Evolutionary conservation across 805 yeast genomes (phyloP), one percentile per base, ranked within the genome.

Genomic region (Sugiyamaella mastotermitis): DNA sequence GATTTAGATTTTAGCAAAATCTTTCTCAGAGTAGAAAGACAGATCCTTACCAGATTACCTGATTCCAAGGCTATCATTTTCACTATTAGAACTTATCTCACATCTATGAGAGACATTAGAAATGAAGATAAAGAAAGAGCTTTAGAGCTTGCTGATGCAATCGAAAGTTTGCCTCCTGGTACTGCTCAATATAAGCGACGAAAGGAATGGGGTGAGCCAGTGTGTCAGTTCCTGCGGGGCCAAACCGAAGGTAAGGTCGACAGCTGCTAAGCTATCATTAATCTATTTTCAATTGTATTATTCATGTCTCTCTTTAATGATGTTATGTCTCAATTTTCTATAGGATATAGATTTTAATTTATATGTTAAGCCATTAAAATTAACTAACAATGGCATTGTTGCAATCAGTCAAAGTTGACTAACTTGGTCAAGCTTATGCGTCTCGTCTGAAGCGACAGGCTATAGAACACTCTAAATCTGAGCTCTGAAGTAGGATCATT

Each of bases 121-220:
- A 59, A 57, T 5, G 77, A 70, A 48, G 67, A 72, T 19, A n/a
- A n/a, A n/a, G n/a, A n/a, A n/a, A 61, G 65, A 1, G 63, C 68
- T 4, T 71, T 68, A n/a, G 70, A 77, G 14, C 58, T 83, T 15
- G 62, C 68, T 32, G 79, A 75, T 6, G 85, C 87, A 1, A 72
- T 84, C 24, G 71, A 71, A 16, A 80, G 78, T 0, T 67, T 83
- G 53, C 80, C 81, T 6, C 74, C 65, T 3, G 73, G 65, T 18
- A 56, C 82, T 40, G 76, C 77, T 1, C 61, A 62, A 19, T 83
- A 83, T 61, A 83, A 83, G 56, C 67, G 74, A 41, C 67, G 74
- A 22, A 68, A 69, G 2, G 77, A 66, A 46, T 83, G 92, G 87
- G 85, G 87, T 0, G 74, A 73, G 1, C 80, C 88, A 0, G 79